Evolutionary conservation across 805 yeast genomes (phyloP), one percentile per base, ranked within the genome.

Genomic region (Barnettozyma botsteinii): DNA sequence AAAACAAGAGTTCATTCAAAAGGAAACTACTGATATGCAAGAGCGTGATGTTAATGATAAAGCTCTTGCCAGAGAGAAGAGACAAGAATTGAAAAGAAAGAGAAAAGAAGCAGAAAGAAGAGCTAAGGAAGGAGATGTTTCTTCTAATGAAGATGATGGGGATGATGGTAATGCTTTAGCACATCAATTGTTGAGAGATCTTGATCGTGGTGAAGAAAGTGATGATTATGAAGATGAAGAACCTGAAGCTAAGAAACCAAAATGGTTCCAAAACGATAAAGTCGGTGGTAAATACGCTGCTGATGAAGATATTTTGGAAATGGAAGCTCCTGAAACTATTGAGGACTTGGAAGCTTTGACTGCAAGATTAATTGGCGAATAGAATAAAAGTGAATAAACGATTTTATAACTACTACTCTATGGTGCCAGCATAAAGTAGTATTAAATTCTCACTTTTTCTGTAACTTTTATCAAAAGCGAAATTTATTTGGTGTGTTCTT

Each of bases 261-360:
- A 65, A 47, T 61, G 66, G 65, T 62, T 61, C 51, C 61, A 65
- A 46, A 60, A 59, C 33, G 64, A 63, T 31, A 54, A 52, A 33
- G 46, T 52, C 25, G 57, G 59, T 31, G 64, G 61, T 25, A 57
- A 55, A 37, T 50, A 51, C 12, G 48, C 40, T 17, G 45, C 38
- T 19, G 56, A 51, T 15, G 65, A 58, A 0, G 63, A 55, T 17
- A 65, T 83, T 34, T 66, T 85, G 45, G 96, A 89, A 64, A 69
- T 85, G 33, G 94, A 85, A 51, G 85, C 80, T 53, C 97, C 97
- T 13, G 84, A 86, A 54, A 84, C 95, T 14, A 69, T 93, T 59
- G 96, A 87, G 61, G 98, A 93, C 57, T 73, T 93, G 62, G 98
- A 93, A 69, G 88, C 94, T 36, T 74, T 86, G 66, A 81, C 95